Conservation (phyloP, 306 rosid genomes). For the Morella rubra region DNA sequence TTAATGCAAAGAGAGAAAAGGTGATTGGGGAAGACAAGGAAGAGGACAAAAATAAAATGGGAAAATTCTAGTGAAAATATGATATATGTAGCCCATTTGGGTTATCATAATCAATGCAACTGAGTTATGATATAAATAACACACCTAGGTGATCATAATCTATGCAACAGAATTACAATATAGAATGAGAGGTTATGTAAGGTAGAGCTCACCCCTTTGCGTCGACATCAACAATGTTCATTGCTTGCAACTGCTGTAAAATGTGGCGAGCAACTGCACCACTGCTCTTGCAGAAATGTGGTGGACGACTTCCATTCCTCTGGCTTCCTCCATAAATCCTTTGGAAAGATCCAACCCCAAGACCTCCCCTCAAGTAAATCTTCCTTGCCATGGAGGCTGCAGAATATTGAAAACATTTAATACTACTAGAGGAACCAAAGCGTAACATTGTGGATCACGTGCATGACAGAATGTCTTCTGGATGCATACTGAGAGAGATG, state of each 20-base stretch:
- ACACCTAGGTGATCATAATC: neutral
- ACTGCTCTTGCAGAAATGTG: constrained; percentile 60
- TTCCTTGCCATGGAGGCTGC: constrained; percentile 67
- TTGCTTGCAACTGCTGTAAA: constrained; percentile 42
- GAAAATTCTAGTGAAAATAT: too few relatives aligned
- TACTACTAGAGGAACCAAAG: too few relatives aligned
- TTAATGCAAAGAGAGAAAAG: too few relatives aligned
- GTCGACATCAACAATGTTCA: constrained; percentile 42
- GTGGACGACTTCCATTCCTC: constrained; percentile 69
- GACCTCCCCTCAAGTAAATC: constrained; percentile 63
- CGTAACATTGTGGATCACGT: neutral
- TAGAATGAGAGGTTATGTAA: neutral
- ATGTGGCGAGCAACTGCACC: constrained; percentile 58
- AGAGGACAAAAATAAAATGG: too few relatives aligned
- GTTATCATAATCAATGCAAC: too few relatives aligned
- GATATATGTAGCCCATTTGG: too few relatives aligned
- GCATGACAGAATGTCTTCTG: neutral
- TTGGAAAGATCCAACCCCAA: constrained; percentile 58
- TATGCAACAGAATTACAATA: neutral
- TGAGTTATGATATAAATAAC: too few relatives aligned
- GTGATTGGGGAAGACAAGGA: too few relatives aligned
- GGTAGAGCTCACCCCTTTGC: constrained; percentile 42
- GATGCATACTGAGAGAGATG: neutral
- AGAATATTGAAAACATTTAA: neutral
- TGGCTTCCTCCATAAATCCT: constrained; percentile 61